Base-by-base conservation (phyloP, 2,329 filamentous ascomycete species). In the Sclerotinia minor region DNA sequence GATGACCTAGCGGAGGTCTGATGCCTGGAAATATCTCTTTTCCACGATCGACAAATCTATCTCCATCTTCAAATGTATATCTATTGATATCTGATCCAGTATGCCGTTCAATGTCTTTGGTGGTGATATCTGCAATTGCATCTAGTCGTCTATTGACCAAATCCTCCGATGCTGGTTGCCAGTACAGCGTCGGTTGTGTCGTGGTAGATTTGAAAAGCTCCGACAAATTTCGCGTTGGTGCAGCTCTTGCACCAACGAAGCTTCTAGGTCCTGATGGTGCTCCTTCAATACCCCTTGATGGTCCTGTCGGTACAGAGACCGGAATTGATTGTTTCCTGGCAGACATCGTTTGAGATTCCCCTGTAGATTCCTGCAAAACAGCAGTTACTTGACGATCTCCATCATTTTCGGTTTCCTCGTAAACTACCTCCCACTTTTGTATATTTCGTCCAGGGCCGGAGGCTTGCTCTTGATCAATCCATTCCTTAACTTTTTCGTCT, bases 381-480 rank as follows among this genome's bases (percentile, higher is more conserved):
- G 87, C 87, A 49, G 81, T 81, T 17, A 89, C 81, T 50, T 79
- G 78, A 35, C 84, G 85, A 63, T 87, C 81, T 2, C 83, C 81
- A 5, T 84, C 84, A 60, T 87, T 81, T 2, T 83, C 81, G 4
- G 83, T 83, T 35, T 82, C 79, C 32, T 87, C 83, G 75, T 96
- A 96, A 8, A 83, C 78, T 8, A 96, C 86, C 78, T 94, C 91
- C 87, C 90, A 96, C 32, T 88, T 82, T 76, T 77, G 73, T 24
- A 67, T 74, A 59, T 79, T 78, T 65, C 80, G 77, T 58, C 83
- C 78, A 76, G 77, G 69, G 63, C 81, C 72, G 71, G 82, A 74
- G 72, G 79, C 74, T 19, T 76, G 78, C 78, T 96, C 92, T 52
- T 80, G 83, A 9, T 86, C 83, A 68, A 96, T 89, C 92, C 93